These are phyloP conservation scores for Biscogniauxia marginata DNA, from an alignment of 2,329 filamentous ascomycete species.

Conservation along the genomic window DNA sequence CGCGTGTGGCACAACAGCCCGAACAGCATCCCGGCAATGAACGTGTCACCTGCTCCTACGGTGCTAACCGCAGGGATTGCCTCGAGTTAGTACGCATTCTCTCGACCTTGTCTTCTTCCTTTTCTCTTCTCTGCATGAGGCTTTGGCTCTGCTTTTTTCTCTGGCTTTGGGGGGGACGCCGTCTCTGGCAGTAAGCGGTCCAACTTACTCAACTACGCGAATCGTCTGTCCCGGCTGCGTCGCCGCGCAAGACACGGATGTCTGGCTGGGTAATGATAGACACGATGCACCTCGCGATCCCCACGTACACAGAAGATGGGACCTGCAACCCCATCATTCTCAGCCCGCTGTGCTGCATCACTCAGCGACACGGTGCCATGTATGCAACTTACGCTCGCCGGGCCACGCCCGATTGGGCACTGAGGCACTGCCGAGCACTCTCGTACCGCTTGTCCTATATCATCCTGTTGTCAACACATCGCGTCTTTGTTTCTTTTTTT, in stretches of 20 bases:
- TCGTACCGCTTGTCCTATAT: constrained; percentile 31
- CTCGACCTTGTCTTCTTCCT: constrained; percentile 1
- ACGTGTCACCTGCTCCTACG: constrained; percentile 74
- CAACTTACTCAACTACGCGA: constrained; percentile 59
- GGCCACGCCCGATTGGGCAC: constrained; percentile 32
- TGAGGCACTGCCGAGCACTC: constrained; percentile 29
- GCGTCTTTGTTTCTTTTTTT: not conserved
- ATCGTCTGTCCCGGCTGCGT: constrained; percentile 38
- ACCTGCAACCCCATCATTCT: constrained; percentile 32
- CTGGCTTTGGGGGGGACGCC: not conserved
- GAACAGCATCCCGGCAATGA: constrained; percentile 70
- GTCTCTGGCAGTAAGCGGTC: constrained; percentile 2
- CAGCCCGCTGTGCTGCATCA: constrained; percentile 23
- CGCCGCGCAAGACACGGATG: constrained; percentile 43
- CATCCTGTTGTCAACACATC: constrained; percentile 13
- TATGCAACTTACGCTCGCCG: constrained; percentile 34
- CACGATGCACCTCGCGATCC: constrained; percentile 45
- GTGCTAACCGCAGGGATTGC: constrained; percentile 46
- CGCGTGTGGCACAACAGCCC: constrained; percentile 49
- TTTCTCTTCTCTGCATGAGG: not conserved
- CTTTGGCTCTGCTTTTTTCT: not conserved
- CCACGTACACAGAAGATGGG: constrained; percentile 44
- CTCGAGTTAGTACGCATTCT: constrained; percentile 18
- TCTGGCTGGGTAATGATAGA: constrained; percentile 37
- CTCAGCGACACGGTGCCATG: constrained; percentile 14